Base-by-base conservation (phyloP, 2,329 filamentous ascomycete genomes). In the Alternaria brassicicola region DNA sequence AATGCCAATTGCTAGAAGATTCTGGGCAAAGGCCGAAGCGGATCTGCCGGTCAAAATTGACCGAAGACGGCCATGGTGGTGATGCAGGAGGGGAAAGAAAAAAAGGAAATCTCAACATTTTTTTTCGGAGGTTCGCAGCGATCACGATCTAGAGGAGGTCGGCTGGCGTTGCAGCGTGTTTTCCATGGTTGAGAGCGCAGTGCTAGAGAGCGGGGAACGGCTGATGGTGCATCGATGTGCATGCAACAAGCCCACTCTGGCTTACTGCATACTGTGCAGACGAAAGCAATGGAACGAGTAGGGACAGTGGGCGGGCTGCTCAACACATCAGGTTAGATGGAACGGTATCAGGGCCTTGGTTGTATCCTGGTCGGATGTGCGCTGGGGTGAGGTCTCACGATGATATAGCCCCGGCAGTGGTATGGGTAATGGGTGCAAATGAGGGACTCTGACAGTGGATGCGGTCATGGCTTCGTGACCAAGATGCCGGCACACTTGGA, bases 191-290 rank as follows among this genome's bases (percentile, higher is more conserved):
- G 39, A 57, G 47, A 41, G 38, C 21, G 38, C 54, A 42, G 51
- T 54, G 56, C 50, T 50, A 53, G 38, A 55, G 53, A 61, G 57
- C 57, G 55, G 59, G 62, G 61, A 49, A 64, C 49, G 51, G 53
- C 47, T 57, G 52, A 33, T 47, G 56, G 45, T 57, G 62, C 59
- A 60, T 55, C 36, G 30, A 30, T 45, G 26, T 55, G 63, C 55
- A 61, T 63, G 23, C 41, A 42, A 43, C 41, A n/a, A n/a, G n/a
- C 55, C 55, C 55, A 57, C 55, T 39, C 38, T 15, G 41, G 31
- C 31, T 31, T 53, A 46, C n/a, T n/a, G n/a, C n/a, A n/a, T n/a
- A n/a, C n/a, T n/a, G n/a, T n/a, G n/a, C 21, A 46, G 28, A 48
- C 42, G 42, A 35, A 38, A 49, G 28, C 35, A 46, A 48, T 15